Base-by-base conservation (phyloP, 371 early-diverging fungal genomes). In the Chytridium lagenaria region DNA sequence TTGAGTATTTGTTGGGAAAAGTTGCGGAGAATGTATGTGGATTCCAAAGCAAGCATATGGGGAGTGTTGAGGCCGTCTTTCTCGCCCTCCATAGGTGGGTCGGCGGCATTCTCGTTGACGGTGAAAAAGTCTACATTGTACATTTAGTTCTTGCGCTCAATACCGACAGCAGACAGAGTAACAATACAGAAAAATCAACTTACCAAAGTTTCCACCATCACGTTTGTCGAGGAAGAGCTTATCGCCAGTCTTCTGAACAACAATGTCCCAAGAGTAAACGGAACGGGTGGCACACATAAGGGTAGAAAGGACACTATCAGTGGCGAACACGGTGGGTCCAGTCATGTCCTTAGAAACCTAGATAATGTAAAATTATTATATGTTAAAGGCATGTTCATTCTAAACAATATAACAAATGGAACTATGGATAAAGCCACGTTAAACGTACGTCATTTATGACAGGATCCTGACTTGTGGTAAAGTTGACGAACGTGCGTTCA, bases 201-300 rank as follows among this genome's bases (percentile, higher is more conserved):
- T 59, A 77, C 83, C 80, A 34, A 81, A 76, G 59, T 71, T 49
- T 16, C 94, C 92, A 50, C 92, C 94, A 38, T 90, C 90, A 44
- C 99, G 89, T 84, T 96, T 97, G 82, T 98, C 99, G 68, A 98
- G 85, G 80, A 91, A 90, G 50, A 98, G 85, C 81, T 90, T 90
- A 82, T 94, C 88, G 72, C 89, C 95, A 33, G 88, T 85, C 77
- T 95, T 93, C 79, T 90, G 94, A 73, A 96, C 89, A 36, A 98
- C 90, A 63, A 98, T 89, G 72, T 98, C 99, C 97, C 97, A 98
- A 26, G 97, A 94, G 80, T 95, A 93, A 38, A 95, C 92, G 22
- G 96, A 92, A 72, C 95, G 92, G 22, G 94, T 87, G 16, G 95
- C 86, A 75, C 94, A 92, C 98, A 98, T 98, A 66, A 98, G 87